Conservation (phyloP, 2,329 filamentous ascomycete genomes). For the Microsporum canis region DNA sequence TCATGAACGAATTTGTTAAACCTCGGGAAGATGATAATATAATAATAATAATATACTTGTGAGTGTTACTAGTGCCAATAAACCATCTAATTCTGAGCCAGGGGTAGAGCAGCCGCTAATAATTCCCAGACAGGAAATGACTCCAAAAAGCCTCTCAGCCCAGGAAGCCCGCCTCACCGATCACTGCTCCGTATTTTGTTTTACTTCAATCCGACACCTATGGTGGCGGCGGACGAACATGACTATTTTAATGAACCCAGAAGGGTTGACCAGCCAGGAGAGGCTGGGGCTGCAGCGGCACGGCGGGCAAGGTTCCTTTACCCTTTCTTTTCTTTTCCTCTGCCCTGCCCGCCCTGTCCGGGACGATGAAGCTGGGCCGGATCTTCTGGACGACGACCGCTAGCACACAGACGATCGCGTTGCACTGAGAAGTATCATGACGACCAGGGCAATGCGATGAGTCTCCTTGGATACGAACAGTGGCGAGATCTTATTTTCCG, state of each 20-base stretch:
- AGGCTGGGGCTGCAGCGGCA: background rate
- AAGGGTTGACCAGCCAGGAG: background rate
- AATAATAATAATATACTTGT: background rate
- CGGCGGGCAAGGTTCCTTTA: background rate
- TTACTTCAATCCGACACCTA: background rate
- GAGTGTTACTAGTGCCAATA: background rate
- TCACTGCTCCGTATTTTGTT: background rate
- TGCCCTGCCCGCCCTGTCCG: background rate
- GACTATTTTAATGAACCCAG: background rate
- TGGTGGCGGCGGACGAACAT: background rate
- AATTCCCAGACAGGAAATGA: slow-evolving; percentile 8
- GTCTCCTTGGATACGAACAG: background rate
- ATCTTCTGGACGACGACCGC: slow-evolving; percentile 1
- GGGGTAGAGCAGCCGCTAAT: background rate
- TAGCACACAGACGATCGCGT: background rate
- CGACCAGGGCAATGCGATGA: slow-evolving; percentile 4
- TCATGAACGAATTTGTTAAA: background rate
- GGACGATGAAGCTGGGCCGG: background rate
- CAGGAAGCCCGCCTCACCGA: background rate
- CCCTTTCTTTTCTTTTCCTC: background rate
- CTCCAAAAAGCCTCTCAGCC: slow-evolving; percentile 3
- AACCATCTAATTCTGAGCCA: background rate
- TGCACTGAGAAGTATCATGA: background rate
- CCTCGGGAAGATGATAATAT: background rate
- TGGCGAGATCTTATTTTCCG: background rate